Evolutionary conservation across 352 stramenopile genomes (phyloP), one percentile per base, ranked within the genome.

Genomic region (Blastocystis sp.): DNA sequence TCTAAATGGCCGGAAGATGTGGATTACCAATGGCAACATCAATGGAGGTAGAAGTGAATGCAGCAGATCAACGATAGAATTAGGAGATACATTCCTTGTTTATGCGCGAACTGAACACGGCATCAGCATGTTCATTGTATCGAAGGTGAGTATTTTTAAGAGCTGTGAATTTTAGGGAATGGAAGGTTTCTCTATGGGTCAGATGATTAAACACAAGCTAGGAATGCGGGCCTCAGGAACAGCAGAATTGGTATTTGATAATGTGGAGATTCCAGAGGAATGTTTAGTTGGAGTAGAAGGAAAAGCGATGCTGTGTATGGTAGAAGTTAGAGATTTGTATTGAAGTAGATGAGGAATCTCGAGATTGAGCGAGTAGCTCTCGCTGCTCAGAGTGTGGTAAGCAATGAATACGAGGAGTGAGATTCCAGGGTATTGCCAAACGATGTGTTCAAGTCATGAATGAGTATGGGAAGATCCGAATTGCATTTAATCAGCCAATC

Each of bases 1-100:
- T 37, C 88, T 97, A 56, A 96, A 94, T 89, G 94, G 94, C 14
- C 90, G 90, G 21, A 97, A 97, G 90, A 98, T 99, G 95, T 99
- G 96, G 96, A 99, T 99, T 90, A 99, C 97, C 6, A 99, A 99
- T 89, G 97, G 96, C 27, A 96, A 95, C n/a, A 81, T 98, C 24
- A 95, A 97, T 57, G 92, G 91, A n/a, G 71, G 71, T 83, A 57
- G 21, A n/a, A 19, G 21, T 27, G 37, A 3, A 21, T 6, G 4
- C 7, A n/a, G 2, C 4, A 0, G 7, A 35, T n/a, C 16, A 42
- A 86, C 88, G 9, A 21, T 89, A 90, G 93, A 96, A 19, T 93
- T 97, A 32, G 97, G 97, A 43, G 97, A 99, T 89, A 90, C 94
- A 32, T 99, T 98, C 85, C 90, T 99, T 12, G 95, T 99, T 4